Conservation (phyloP, 176 grass and related monocot genomes). For the Musa troglodytarum region DNA sequence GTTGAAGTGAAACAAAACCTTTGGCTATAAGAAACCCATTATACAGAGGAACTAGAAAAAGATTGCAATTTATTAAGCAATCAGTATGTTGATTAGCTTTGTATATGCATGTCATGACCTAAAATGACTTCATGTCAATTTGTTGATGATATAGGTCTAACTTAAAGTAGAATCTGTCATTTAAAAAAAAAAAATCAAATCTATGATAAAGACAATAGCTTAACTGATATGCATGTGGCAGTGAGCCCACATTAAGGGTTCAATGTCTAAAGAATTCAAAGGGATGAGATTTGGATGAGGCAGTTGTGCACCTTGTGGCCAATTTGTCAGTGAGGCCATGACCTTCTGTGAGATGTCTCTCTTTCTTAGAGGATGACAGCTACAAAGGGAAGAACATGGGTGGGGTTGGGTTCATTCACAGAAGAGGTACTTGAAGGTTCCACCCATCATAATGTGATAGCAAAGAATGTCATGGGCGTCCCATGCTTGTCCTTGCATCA, state of each 20-base stretch:
- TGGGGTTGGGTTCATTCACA: neutral
- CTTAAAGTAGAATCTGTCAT: neutral
- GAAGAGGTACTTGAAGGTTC: neutral
- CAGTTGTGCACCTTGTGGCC: neutral
- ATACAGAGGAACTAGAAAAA: too few relatives aligned
- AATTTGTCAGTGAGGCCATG: neutral
- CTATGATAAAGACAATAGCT: neutral
- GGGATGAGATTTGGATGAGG: neutral
- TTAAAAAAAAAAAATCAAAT: neutral
- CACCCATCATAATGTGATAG: neutral
- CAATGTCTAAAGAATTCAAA: neutral
- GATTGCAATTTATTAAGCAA: too few relatives aligned
- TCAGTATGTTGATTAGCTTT: neutral
- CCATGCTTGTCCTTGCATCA: slow-evolving; percentile 1
- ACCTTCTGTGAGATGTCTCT: neutral
- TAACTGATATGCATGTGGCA: neutral
- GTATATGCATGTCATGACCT: neutral
- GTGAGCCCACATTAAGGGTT: neutral
- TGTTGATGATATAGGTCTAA: neutral
- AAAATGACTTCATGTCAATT: neutral
- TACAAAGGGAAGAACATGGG: neutral
- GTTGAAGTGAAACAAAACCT: too few relatives aligned
- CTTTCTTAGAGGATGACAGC: neutral
- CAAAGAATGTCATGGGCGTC: neutral
- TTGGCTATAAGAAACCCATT: too few relatives aligned